Evolutionary conservation across 108 stramenopile genomes (phyloP).

Genomic region (Epithemia pelagica): DNA sequence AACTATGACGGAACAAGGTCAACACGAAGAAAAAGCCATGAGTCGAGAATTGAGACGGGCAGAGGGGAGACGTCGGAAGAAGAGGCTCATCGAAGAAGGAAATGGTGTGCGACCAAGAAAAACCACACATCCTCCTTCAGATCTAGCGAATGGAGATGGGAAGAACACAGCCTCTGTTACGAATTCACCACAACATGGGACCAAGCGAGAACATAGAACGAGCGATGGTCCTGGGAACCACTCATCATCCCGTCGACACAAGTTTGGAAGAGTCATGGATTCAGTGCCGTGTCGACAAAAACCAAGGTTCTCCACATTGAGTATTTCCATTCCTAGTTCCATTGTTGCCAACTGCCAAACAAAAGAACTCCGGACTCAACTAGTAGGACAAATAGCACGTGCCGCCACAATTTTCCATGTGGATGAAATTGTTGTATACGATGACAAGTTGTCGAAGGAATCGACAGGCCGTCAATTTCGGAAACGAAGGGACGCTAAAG

Average conservation of each 20-base stretch:
- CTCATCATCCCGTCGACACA: slow-evolving; percentile 21
- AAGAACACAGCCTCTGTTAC: not conserved
- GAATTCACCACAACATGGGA: not conserved
- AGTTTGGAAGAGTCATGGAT: slow-evolving; percentile 86
- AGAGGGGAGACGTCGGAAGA: slow-evolving; percentile 29
- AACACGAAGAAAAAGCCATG: not conserved
- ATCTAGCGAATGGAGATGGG: not conserved
- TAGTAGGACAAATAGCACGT: slow-evolving; percentile 93
- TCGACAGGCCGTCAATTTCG: not conserved
- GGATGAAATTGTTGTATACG: slow-evolving; percentile 95
- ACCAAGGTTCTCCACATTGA: slow-evolving; percentile 75
- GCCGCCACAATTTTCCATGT: slow-evolving; percentile 93
- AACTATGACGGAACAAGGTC: not conserved
- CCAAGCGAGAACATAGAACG: not conserved
- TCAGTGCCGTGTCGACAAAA: slow-evolving; percentile 69
- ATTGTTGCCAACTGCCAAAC: slow-evolving; percentile 92
- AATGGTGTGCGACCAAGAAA: slow-evolving; percentile 46
- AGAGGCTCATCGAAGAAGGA: slow-evolving; percentile 41
- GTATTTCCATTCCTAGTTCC: slow-evolving; percentile 89
- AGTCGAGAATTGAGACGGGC: not conserved
- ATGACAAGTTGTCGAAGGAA: slow-evolving; percentile 71
- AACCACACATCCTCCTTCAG: not conserved
- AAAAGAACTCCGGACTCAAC: slow-evolving; percentile 81
- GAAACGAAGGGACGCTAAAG: slow-evolving; percentile 12
- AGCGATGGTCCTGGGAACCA: not conserved